A percentile compares a stretch with the other conserved stretches of the same genome.
These are phyloP conservation scores for Rugosomyces carneus DNA, from an alignment of 1,284 basidiomycete genomes.

Conservation along the genomic window DNA sequence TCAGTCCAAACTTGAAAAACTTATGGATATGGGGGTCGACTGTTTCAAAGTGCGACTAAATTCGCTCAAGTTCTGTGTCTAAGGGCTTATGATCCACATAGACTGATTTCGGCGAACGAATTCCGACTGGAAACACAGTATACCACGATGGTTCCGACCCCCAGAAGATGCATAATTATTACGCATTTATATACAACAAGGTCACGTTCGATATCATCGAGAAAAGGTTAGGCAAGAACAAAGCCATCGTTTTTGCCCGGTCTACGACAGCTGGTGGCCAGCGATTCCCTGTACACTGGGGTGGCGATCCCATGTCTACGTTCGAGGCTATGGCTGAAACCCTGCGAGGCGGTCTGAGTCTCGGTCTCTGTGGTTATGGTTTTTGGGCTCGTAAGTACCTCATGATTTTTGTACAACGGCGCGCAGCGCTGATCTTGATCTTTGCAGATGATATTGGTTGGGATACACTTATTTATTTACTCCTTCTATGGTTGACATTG, in stretches of 20 bases:
- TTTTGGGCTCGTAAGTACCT: conserved; percentile 38
- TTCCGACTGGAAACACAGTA: conserved; percentile 45
- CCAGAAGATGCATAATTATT: conserved; percentile 47
- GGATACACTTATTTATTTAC: no score
- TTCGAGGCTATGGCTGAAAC: conserved; percentile 62
- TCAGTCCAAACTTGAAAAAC: conserved; percentile 39
- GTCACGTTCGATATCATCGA: conserved; percentile 48
- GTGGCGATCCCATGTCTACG: conserved; percentile 56
- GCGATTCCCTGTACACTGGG: conserved; percentile 49
- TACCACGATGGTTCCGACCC: conserved; percentile 51
- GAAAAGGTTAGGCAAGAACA: conserved; percentile 40
- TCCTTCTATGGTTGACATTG: no score
- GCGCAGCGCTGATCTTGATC: no score
- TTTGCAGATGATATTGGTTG: no score
- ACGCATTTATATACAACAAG: conserved; percentile 52
- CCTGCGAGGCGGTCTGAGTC: conserved; percentile 50
- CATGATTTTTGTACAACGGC: no score
- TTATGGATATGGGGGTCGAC: conserved; percentile 54
- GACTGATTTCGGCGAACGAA: conserved; percentile 60
- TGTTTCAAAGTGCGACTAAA: conserved; percentile 38
- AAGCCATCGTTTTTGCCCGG: conserved; percentile 54
- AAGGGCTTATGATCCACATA: no score
- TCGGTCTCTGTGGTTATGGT: conserved; percentile 52
- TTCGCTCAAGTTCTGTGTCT: no score
- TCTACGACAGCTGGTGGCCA: conserved; percentile 52